Conservation (phyloP, 768 basidiomycete species). For the Pleurotus sapidus region DNA sequence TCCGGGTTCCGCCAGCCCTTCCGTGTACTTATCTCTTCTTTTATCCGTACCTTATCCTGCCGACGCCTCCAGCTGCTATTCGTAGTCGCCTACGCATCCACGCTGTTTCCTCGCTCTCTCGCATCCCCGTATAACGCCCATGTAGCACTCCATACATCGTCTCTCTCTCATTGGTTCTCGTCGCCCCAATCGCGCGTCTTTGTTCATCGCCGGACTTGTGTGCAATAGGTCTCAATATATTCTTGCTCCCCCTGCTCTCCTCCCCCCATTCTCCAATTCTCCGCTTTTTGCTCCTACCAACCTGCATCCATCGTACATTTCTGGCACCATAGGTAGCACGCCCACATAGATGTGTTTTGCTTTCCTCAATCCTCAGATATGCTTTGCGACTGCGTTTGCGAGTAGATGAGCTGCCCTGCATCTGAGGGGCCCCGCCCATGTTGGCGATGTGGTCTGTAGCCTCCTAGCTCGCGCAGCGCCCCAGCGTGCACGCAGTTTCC, state of each 20-base stretch:
- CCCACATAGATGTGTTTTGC: background rate
- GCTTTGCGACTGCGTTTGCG: too few species aligned
- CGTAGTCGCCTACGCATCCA: background rate
- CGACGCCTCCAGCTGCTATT: background rate
- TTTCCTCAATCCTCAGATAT: background rate
- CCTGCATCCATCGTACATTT: background rate
- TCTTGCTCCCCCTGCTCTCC: background rate
- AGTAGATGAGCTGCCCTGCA: too few species aligned
- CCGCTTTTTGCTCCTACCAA: background rate
- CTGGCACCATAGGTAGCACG: background rate
- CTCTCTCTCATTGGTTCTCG: background rate
- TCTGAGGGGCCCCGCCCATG: too few species aligned
- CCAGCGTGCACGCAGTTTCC: too few species aligned
- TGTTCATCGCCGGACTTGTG: slow-evolving; percentile 6
- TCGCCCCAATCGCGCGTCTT: background rate
- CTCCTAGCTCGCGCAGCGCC: too few species aligned
- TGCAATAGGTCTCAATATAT: slow-evolving; percentile 6
- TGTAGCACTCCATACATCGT: background rate
- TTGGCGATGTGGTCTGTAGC: too few species aligned
- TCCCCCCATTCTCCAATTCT: background rate
- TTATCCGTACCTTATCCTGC: background rate
- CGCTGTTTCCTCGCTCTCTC: background rate
- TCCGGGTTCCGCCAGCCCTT: background rate
- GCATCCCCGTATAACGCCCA: background rate
- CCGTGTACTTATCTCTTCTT: background rate